phyloP scores from a whole-genome alignment of 2,329 filamentous ascomycete species.

The Aspergillus calidoustus region DNA sequence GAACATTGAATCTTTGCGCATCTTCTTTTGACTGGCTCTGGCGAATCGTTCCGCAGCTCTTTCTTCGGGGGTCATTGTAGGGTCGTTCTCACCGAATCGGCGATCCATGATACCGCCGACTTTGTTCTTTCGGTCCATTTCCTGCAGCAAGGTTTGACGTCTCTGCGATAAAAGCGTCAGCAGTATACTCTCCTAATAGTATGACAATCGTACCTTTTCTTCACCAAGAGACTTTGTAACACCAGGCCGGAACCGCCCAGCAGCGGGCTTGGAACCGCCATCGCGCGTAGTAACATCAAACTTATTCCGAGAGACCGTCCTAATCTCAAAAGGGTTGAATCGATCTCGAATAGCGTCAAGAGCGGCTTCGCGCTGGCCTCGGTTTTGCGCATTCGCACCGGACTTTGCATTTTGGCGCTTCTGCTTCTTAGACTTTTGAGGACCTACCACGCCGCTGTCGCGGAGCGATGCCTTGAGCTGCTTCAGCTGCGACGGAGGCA shows the following conservation, averaged over 20 bases:
- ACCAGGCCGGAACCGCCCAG: conserved; percentile 74
- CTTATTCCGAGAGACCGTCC: conserved; percentile 77
- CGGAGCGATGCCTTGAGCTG: conserved; percentile 88
- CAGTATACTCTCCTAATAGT: conserved; percentile 1
- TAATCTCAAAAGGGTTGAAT: conserved; percentile 98
- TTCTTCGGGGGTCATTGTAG: conserved; percentile 90
- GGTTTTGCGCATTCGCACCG: conserved; percentile 71
- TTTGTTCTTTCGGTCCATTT: conserved; percentile 88
- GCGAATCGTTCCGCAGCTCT: conserved; percentile 90
- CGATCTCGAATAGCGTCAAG: conserved; percentile 87
- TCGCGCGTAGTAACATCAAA: conserved; percentile 79
- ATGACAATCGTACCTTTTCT: conserved; percentile 66
- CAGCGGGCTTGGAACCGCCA: conserved; percentile 50
- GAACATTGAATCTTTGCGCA: conserved; percentile 80
- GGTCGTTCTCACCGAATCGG: conserved; percentile 94
- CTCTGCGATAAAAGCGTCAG: conserved; percentile 55
- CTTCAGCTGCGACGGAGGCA: conserved; percentile 97
- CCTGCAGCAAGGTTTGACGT: conserved; percentile 80
- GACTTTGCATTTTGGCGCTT: conserved; percentile 74
- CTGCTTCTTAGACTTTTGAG: conserved; percentile 94
- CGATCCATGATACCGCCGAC: conserved; percentile 90
- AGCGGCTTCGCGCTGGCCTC: conserved; percentile 75
- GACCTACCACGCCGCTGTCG: conserved; percentile 87
- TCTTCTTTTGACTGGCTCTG: conserved; percentile 77
- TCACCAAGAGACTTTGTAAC: conserved; percentile 85